Percentiles rank a stretch among this genome's conserved stretches.
phyloP scores from a whole-genome alignment of 805 yeast species.

The Lipomyces spencermartinsiae region DNA sequence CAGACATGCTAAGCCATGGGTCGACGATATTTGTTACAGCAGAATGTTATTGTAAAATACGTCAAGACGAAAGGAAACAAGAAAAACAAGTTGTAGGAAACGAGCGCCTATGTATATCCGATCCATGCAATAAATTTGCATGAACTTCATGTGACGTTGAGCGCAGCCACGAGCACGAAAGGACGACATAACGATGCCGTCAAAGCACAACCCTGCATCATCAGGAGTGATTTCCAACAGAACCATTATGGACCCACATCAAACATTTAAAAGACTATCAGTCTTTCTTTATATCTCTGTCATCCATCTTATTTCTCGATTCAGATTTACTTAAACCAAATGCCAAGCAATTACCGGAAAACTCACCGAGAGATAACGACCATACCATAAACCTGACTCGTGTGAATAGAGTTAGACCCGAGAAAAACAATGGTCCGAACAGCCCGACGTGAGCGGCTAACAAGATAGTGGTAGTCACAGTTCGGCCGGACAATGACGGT shows the following conservation, averaged over 20 bases:
- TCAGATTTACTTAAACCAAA: background rate
- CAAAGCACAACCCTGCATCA: background rate
- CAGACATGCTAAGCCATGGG: too few species aligned
- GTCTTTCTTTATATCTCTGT: background rate
- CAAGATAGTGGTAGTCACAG: background rate
- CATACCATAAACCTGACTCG: background rate
- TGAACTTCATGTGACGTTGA: too few species aligned
- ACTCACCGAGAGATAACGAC: background rate
- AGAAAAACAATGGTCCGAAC: background rate
- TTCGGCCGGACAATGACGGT: constrained; percentile 1
- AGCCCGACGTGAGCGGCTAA: background rate
- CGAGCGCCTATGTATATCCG: too few species aligned
- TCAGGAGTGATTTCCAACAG: background rate
- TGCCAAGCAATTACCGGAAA: background rate
- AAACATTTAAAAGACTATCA: too few species aligned
- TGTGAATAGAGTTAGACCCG: background rate
- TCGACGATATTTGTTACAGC: too few species aligned
- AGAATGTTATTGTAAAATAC: too few species aligned
- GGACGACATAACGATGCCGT: too few species aligned
- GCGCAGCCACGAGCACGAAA: too few species aligned
- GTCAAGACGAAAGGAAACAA: too few species aligned
- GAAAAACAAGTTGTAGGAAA: too few species aligned
- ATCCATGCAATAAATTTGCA: too few species aligned
- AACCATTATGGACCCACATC: too few species aligned
- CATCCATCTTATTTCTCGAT: background rate